A percentile compares a stretch with the other conserved stretches of the same genome.
These are phyloP conservation scores for Pseudomassariella vexata DNA, from an alignment of 2,329 filamentous ascomycete species.

Conservation along the genomic window DNA sequence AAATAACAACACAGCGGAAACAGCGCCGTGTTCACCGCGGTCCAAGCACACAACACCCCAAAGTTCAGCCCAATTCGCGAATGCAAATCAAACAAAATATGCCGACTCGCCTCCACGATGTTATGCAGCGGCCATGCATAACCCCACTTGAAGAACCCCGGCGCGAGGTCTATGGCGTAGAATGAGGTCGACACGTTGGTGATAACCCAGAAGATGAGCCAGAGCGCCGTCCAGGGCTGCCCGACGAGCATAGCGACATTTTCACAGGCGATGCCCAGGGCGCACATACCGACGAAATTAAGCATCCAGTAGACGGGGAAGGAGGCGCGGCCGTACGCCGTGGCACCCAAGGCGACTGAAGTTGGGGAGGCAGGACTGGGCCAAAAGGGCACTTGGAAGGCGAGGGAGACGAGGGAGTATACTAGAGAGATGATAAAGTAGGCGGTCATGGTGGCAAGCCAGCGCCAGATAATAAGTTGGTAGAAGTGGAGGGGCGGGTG, in stretches of 20 bases:
- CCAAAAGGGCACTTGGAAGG: conserved; percentile 58
- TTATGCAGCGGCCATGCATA: conserved; percentile 60
- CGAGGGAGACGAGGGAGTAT: conserved; percentile 58
- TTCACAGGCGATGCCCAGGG: conserved; percentile 57
- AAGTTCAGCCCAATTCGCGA: conserved; percentile 55
- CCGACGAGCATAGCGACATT: conserved; percentile 60
- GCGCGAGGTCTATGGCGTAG: conserved; percentile 52
- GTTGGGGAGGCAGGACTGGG: conserved; percentile 34
- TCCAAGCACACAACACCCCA: conserved; percentile 54
- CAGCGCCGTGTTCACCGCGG: conserved; percentile 41
- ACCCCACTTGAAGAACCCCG: conserved; percentile 55
- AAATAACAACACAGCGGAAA: conserved; percentile 44
- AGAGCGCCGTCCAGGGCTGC: conserved; percentile 52
- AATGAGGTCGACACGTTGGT: conserved; percentile 57
- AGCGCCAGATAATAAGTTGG: conserved; percentile 54
- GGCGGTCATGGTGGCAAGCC: conserved; percentile 46
- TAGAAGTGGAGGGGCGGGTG: conserved; percentile 53
- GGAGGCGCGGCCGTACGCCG: conserved; percentile 49
- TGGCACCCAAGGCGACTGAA: conserved; percentile 31
- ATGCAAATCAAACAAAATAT: conserved; percentile 56
- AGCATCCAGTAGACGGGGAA: conserved; percentile 61
- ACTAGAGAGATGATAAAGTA: conserved; percentile 58
- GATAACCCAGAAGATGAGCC: conserved; percentile 64
- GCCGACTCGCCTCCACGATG: conserved; percentile 52
- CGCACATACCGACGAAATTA: conserved; percentile 58